A percentile compares a stretch with the other conserved stretches of the same genome.
Evolutionary conservation across 805 yeast genomes (phyloP).

Genomic region (Metschnikowia sp.): DNA sequence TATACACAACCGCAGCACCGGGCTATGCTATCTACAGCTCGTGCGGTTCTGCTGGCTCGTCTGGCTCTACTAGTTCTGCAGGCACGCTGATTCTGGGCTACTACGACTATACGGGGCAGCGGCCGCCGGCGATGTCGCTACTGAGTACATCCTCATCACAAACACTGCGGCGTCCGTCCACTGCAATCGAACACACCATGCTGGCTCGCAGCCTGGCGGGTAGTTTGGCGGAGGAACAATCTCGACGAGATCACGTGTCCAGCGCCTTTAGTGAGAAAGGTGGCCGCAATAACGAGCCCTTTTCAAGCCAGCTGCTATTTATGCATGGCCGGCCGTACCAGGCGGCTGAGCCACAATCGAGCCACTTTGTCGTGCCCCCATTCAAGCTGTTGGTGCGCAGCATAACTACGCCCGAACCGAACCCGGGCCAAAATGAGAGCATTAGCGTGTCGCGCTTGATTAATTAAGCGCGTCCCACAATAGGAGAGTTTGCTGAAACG

Average conservation of each 20-base stretch:
- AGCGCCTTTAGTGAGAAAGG: not conserved
- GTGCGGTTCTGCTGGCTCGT: not conserved
- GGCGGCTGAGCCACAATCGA: not conserved
- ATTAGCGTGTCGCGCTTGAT: constrained; percentile 16
- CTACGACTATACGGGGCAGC: not conserved
- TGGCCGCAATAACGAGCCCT: not conserved
- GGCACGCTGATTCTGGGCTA: not conserved
- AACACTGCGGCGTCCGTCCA: constrained; percentile 34
- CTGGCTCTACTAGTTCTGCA: not conserved
- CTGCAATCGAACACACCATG: constrained; percentile 36
- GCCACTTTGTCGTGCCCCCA: constrained; percentile 8
- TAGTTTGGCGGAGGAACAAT: too few species aligned
- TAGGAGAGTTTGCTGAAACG: too few species aligned
- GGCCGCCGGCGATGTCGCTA: not conserved
- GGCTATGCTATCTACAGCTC: not conserved
- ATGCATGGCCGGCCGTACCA: not conserved
- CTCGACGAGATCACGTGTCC: too few species aligned
- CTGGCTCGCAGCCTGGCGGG: not conserved
- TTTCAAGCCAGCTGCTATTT: not conserved
- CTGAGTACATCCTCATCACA: constrained; percentile 7
- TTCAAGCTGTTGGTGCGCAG: constrained; percentile 9
- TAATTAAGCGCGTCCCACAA: constrained; percentile 4
- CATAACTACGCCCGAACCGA: constrained; percentile 5
- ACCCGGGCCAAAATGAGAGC: constrained; percentile 2
- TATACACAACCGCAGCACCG: not conserved